phyloP scores from a whole-genome alignment of 2,329 filamentous ascomycete genomes.

The Leptographium wingfieldii region DNA sequence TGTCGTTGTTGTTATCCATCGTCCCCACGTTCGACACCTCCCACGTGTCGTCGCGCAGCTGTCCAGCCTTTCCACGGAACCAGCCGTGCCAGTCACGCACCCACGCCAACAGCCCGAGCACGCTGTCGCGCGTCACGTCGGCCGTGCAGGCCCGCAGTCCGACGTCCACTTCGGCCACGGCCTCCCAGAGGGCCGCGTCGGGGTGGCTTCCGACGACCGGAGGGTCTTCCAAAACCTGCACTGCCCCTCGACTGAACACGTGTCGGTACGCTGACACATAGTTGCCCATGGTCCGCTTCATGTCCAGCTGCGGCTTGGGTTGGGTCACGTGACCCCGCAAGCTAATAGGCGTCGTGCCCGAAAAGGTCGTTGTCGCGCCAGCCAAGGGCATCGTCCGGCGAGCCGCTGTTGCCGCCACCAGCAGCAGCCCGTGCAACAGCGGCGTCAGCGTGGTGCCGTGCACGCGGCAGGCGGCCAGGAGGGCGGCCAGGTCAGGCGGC shows the following conservation, averaged over 20 bases:
- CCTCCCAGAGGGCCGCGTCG: constrained; percentile 27
- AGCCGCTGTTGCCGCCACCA: constrained; percentile 24
- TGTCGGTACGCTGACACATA: constrained; percentile 26
- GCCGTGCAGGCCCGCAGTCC: constrained; percentile 21
- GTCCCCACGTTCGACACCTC: constrained; percentile 41
- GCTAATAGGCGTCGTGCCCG: constrained; percentile 29
- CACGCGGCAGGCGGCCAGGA: constrained; percentile 27
- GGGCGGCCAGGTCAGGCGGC: constrained; percentile 13
- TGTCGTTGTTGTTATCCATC: constrained; percentile 11
- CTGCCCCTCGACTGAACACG: constrained; percentile 14
- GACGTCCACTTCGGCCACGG: constrained; percentile 23
- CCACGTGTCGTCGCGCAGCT: constrained; percentile 30
- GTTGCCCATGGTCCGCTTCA: constrained; percentile 23
- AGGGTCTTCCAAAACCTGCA: constrained; percentile 10
- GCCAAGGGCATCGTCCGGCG: no score
- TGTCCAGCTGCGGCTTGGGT: constrained; percentile 16
- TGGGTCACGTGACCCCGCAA: constrained; percentile 26
- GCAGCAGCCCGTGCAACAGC: constrained; percentile 32
- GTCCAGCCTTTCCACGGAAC: constrained; percentile 29
- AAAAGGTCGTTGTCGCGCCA: constrained; percentile 20
- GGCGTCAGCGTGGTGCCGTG: constrained; percentile 34
- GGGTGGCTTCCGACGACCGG: constrained; percentile 10
- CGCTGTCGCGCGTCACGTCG: constrained; percentile 29
- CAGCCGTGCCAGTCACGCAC: constrained; percentile 30
- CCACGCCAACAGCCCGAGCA: constrained; percentile 27